Evolutionary conservation across 768 basidiomycete species (phyloP).

Genomic region (Imleria badia): DNA sequence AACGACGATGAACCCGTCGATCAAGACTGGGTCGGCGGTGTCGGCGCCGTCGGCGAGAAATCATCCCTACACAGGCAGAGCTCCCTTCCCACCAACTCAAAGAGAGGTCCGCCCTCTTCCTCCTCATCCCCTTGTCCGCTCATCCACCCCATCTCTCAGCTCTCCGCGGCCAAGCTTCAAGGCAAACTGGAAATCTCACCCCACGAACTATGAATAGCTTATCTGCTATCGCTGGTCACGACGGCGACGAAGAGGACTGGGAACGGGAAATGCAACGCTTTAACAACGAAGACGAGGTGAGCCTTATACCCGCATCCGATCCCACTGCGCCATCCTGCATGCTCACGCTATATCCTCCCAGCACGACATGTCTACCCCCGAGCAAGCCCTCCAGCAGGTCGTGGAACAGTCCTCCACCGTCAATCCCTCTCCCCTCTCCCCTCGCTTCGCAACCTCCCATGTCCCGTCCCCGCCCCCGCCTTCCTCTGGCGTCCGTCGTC

Average conservation of each 20-base stretch:
- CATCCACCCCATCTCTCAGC: conserved; percentile 35
- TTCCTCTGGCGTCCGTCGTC: conserved; percentile 71
- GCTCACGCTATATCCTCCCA: conserved; percentile 8
- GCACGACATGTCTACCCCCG: conserved; percentile 23
- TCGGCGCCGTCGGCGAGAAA: conserved; percentile 84
- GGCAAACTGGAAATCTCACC: conserved; percentile 58
- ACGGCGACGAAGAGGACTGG: conserved; percentile 90
- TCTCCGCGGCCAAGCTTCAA: conserved; percentile 50
- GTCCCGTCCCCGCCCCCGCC: conserved; percentile 71
- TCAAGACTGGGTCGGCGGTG: conserved; percentile 77
- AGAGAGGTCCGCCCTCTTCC: conserved; percentile 52
- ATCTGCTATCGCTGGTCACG: conserved; percentile 80
- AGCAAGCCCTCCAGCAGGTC: conserved; percentile 42
- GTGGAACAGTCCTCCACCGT: conserved; percentile 44
- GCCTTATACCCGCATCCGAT: conserved; percentile 12
- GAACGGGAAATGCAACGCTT: conserved; percentile 61
- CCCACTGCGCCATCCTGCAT: background rate
- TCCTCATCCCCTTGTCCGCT: background rate
- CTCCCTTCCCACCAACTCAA: conserved; percentile 78
- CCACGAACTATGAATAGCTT: conserved; percentile 80
- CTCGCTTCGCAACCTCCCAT: conserved; percentile 53
- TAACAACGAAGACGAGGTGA: conserved; percentile 67
- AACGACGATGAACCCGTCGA: conserved; percentile 78
- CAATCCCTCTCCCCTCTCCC: conserved; percentile 57
- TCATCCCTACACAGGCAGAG: conserved; percentile 76